Evolutionary conservation across 164 flowering plant species (phyloP).

Genomic region (Stephania yunnanensis): DNA sequence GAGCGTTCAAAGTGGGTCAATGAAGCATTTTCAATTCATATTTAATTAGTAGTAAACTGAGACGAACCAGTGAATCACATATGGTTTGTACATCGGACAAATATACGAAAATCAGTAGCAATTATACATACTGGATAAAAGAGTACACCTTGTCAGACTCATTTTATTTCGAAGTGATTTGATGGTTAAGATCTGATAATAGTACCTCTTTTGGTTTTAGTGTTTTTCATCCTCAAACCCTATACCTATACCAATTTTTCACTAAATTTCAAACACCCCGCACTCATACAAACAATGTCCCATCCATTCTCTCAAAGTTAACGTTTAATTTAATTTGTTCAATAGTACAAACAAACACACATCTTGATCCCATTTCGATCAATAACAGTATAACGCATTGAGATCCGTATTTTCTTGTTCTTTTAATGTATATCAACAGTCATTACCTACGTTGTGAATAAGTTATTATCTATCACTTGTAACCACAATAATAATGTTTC

Average conservation of each 20-base stretch:
- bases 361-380: too few relatives aligned
- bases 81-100: background rate
- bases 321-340: too few relatives aligned
- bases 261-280: background rate
- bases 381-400: too few relatives aligned
- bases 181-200: conserved; percentile 27
- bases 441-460: too few relatives aligned
- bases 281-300: conserved; percentile 4
- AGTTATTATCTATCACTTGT: too few relatives aligned
- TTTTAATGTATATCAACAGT: too few relatives aligned
- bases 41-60: too few relatives aligned
- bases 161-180: conserved; percentile 16
- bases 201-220: background rate
- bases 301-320: background rate
- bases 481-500: background rate
- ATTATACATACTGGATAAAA: background rate
- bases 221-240: conserved; percentile 14
- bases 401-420: too few relatives aligned
- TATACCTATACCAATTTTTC: background rate
- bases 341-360: too few relatives aligned
- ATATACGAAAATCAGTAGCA: background rate
- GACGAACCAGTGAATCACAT: too few relatives aligned
- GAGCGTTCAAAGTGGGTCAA: too few relatives aligned
- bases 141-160: background rate
- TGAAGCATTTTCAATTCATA: too few relatives aligned